Evolutionary conservation across 495 filamentous ascomycete genomes (phyloP), one percentile per base, ranked within the genome.

Genomic region (Talaromyces trachyspermus): DNA sequence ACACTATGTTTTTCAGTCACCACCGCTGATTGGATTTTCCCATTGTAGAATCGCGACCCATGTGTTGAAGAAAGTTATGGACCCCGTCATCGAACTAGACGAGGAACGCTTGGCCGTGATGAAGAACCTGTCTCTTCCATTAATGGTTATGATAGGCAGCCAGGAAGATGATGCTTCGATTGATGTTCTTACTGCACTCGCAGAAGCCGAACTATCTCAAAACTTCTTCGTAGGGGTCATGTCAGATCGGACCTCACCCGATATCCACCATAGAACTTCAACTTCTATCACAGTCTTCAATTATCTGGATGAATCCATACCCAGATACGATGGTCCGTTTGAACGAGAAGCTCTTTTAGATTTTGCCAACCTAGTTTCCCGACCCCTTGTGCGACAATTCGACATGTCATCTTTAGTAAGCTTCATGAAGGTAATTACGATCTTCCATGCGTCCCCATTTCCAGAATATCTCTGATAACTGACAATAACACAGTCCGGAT

Each of bases 391-490:
- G 2, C 12, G 22, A 42, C 22, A 42, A 42, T 42, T 42, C 22
- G 39, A 42, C 22, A 25, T 27, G 23, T 25, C 39, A 7, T 15
- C 39, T 3, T 11, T 42, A 15, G 39, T 42, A n/a, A 27, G 39
- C 20, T 42, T 42, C n/a, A 42, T 42, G 39, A 27, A 42, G 39
- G 39, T 42, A 42, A n/a, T n/a, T n/a, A n/a, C n/a, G n/a, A n/a
- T n/a, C n/a, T n/a, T n/a, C n/a, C n/a, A n/a, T n/a, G n/a, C n/a
- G n/a, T n/a, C n/a, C n/a, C n/a, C n/a, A n/a, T n/a, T n/a, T n/a
- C n/a, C n/a, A n/a, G n/a, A n/a, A n/a, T n/a, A n/a, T n/a, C n/a
- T n/a, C n/a, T n/a, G n/a, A n/a, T n/a, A n/a, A n/a, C 35, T 38
- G 18, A 38, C 7, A 9, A 11, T 3, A 22, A 2, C n/a, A 8